phyloP scores from a whole-genome alignment of 306 rosid species.

The Fragaria iinumae region DNA sequence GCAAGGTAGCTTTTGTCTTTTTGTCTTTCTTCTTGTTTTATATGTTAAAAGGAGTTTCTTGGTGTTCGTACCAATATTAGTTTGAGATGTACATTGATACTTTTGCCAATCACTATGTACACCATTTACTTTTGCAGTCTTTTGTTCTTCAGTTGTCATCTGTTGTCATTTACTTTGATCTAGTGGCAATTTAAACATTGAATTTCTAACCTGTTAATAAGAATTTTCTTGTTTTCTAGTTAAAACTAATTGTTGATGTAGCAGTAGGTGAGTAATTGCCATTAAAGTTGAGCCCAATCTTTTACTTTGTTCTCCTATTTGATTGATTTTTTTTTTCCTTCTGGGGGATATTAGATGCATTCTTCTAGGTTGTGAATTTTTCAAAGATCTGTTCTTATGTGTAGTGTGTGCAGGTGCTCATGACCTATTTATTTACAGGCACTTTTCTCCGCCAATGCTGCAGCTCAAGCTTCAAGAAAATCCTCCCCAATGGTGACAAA shows the following conservation, averaged over 20 bases:
- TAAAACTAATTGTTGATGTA: not conserved
- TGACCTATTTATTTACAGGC: slow-evolving; percentile 42
- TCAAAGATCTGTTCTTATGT: not conserved
- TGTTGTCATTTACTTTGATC: not conserved
- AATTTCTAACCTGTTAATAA: not conserved
- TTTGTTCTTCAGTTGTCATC: not conserved
- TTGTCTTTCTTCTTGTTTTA: too few relatives aligned
- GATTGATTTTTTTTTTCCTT: not conserved
- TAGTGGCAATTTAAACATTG: not conserved
- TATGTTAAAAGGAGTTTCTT: not conserved
- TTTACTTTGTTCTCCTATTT: not conserved
- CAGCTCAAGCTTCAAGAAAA: slow-evolving; percentile 73
- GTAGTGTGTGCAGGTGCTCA: slow-evolving; percentile 20
- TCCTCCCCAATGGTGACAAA: slow-evolving; percentile 80
- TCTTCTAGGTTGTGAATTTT: not conserved
- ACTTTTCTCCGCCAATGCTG: slow-evolving; percentile 63
- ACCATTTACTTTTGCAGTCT: not conserved
- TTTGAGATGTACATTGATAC: not conserved
- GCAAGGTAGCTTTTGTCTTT: not conserved
- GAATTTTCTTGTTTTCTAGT: not conserved
- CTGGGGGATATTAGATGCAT: not conserved
- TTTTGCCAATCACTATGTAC: not conserved
- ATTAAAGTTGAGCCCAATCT: not conserved
- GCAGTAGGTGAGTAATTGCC: not conserved
- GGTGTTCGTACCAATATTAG: not conserved